Percentiles rank a stretch among this genome's conserved stretches.
Evolutionary conservation across 331 rosid species (phyloP).

Genomic region (Rhamnella rubrinervis): DNA sequence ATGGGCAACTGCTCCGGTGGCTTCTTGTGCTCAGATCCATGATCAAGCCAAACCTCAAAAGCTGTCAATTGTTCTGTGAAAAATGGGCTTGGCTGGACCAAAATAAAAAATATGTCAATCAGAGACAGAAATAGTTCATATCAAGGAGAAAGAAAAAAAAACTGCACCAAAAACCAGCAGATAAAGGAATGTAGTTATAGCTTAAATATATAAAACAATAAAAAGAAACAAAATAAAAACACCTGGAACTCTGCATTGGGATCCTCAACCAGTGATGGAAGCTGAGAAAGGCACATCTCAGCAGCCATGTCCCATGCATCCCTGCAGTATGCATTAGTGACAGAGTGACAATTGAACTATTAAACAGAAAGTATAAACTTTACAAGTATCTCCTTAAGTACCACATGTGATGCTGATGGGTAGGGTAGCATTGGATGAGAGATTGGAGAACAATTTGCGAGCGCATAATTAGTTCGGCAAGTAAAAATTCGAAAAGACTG

Average conservation of each 20-base stretch:
- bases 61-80: constrained; percentile 96
- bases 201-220: constrained; percentile 4
- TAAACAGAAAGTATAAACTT: constrained; percentile 21
- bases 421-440: constrained; percentile 92
- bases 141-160: constrained; percentile 8
- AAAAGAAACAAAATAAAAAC: no score
- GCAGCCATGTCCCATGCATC: constrained; percentile 99
- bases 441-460: constrained; percentile 94
- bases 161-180: constrained; percentile 1
- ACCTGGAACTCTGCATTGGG: constrained; percentile 90
- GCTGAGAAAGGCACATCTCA: constrained; percentile 98
- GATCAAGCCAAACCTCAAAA: constrained; percentile 99
- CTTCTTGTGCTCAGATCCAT: constrained; percentile 96
- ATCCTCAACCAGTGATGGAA: constrained; percentile 81
- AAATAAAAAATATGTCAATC: constrained; percentile 12
- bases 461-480: constrained; percentile 97
- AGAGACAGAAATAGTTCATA: background rate
- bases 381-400: constrained; percentile 36
- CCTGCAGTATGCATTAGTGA: constrained; percentile 52
- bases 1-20: constrained; percentile 98
- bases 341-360: constrained; percentile 18
- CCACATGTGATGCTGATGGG: constrained; percentile 99
- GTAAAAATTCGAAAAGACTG: constrained; percentile 90
- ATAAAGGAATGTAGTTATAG: background rate
- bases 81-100: constrained; percentile 90